Evolutionary conservation across 2,329 filamentous ascomycete species (phyloP).

Genomic region (Hypoxylon sp.): DNA sequence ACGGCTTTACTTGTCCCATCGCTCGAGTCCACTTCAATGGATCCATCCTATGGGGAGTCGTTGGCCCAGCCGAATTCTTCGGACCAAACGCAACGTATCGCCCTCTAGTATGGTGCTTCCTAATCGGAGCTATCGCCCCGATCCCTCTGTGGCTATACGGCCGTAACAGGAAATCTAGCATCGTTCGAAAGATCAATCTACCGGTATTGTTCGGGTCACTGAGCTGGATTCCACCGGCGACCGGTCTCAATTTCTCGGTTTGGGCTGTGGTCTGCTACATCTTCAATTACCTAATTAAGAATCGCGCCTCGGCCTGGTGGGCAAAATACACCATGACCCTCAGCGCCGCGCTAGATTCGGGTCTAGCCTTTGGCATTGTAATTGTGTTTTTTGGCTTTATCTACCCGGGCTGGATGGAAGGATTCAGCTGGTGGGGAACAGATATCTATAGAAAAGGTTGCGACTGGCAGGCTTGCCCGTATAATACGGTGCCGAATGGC

Average conservation of each 20-base stretch:
- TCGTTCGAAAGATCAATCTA: slow-evolving; percentile 83
- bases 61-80: slow-evolving; percentile 87
- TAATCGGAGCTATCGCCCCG: slow-evolving; percentile 81
- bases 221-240: slow-evolving; percentile 88
- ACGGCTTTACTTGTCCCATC: slow-evolving; percentile 89
- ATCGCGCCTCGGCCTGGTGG: slow-evolving; percentile 83
- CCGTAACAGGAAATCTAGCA: slow-evolving; percentile 69
- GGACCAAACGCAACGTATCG: slow-evolving; percentile 81
- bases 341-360: slow-evolving; percentile 85
- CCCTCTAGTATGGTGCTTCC: slow-evolving; percentile 84
- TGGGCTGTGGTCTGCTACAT: slow-evolving; percentile 89
- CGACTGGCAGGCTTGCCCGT: slow-evolving; percentile 86
- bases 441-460: slow-evolving; percentile 88
- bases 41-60: slow-evolving; percentile 89
- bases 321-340: slow-evolving; percentile 92
- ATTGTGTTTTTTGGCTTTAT: slow-evolving; percentile 89
- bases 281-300: slow-evolving; percentile 84
- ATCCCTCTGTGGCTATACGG: slow-evolving; percentile 81
- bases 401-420: slow-evolving; percentile 81
- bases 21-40: slow-evolving; percentile 92
- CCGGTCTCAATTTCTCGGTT: slow-evolving; percentile 88
- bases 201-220: slow-evolving; percentile 87
- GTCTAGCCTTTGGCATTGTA: slow-evolving; percentile 84
- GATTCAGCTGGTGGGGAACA: slow-evolving; percentile 90
- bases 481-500: slow-evolving; percentile 73